Evolutionary conservation across 73 alveolate genomes (phyloP), one percentile per base, ranked within the genome.

Genomic region (Paramecium primaurelia): DNA sequence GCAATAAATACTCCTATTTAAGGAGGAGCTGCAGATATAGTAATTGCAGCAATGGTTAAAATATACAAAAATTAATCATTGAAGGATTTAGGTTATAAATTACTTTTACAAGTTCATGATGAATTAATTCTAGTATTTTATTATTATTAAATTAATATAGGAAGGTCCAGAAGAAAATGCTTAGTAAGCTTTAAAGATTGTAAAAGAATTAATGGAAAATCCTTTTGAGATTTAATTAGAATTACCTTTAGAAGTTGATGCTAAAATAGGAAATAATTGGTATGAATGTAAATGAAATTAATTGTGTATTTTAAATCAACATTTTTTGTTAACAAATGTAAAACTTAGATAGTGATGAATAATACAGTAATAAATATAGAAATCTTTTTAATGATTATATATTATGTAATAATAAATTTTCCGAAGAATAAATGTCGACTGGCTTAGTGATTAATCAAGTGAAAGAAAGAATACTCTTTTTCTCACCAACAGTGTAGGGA

Each of bases 11-110:
- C 98, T 20, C 99, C 99, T 2, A 96, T 97, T 26, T 95, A 97
- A 92, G 99, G 99, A 49, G 98, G 99, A 9, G 99, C 99, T 11
- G 99, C 99, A 0, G 99, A 98, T 94, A 92, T 98, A n/a, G 99
- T 98, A 47, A 86, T 96, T 37, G 99, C 99, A 16, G 99, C 99
- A 16, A 98, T 98, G 99, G 96, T 96, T 0, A 92, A 93, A 86
- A 54, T 97, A 37, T 86, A 77, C 6, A 89, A 40, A 11, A 92
- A 60, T n/a, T 14, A 44, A 34, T 30, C 32, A 51, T 85, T 93
- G 37, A 86, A 64, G 2, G 83, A 60, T 26, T 34, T 93, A 71
- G 97, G 97, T 16, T 95, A 86, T 64, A 80, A 92, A 18, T 54
- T 92, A 38, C 86, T 95, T 20, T 92, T 98, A 47, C 96, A 98